phyloP scores from a whole-genome alignment of 306 rosid species.

The Cyamopsis tetragonoloba region DNA sequence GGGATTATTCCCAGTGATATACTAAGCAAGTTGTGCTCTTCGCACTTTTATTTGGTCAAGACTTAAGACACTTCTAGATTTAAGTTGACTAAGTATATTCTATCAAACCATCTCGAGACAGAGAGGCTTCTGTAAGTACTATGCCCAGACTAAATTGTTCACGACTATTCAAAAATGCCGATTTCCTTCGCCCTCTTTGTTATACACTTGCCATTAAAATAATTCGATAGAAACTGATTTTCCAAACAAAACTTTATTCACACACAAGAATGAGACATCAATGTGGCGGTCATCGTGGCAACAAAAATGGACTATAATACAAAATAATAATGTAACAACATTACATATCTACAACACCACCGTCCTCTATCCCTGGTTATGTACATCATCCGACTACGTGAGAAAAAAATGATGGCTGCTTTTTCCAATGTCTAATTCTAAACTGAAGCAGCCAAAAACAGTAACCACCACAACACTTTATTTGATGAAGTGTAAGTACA shows the following conservation, averaged over 20 bases:
- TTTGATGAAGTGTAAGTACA: constrained; percentile 19
- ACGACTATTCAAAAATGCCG: too few relatives aligned
- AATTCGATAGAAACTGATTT: not conserved
- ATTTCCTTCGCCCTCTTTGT: not conserved
- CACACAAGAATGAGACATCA: constrained; percentile 30
- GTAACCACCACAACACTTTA: constrained; percentile 31
- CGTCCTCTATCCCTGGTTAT: constrained; percentile 34
- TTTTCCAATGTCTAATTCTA: constrained; percentile 33
- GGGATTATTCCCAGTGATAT: too few relatives aligned
- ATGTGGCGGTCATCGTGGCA: constrained; percentile 24
- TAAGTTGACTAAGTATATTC: too few relatives aligned
- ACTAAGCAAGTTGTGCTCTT: too few relatives aligned
- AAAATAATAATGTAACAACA: constrained; percentile 24
- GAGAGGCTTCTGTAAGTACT: too few relatives aligned
- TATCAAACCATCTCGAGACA: too few relatives aligned
- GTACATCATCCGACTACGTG: constrained; percentile 41
- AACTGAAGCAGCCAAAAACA: constrained; percentile 64
- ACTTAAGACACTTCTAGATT: too few relatives aligned
- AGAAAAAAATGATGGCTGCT: constrained; percentile 65
- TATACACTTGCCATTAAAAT: not conserved
- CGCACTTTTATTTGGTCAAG: too few relatives aligned
- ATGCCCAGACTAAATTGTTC: not conserved
- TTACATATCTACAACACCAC: constrained; percentile 37
- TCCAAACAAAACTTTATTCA: constrained; percentile 25
- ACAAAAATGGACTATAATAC: constrained; percentile 28